Conservation (phyloP, 2,329 filamentous ascomycete species). For the Pseudogymnoascus sp. region DNA sequence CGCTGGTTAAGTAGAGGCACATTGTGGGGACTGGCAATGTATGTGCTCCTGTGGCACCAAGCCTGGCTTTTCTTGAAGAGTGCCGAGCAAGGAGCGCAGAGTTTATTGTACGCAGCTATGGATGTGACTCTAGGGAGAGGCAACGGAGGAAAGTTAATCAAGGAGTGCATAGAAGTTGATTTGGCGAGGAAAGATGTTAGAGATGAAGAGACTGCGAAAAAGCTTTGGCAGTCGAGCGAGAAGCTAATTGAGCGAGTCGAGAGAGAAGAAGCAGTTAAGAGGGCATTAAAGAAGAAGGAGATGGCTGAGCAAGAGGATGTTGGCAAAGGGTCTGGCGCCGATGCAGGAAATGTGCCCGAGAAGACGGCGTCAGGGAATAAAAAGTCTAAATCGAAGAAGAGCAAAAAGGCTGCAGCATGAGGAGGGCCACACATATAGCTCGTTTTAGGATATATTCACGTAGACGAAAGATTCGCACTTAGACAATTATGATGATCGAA, state of each 20-base stretch:
- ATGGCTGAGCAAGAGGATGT: constrained; percentile 27
- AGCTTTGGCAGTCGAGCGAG: constrained; percentile 84
- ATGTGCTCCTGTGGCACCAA: constrained; percentile 68
- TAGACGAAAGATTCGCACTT: background rate
- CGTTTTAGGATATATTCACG: background rate
- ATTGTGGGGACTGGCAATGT: constrained; percentile 68
- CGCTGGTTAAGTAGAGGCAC: constrained; percentile 82
- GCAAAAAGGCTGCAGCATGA: background rate
- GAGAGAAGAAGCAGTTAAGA: constrained; percentile 62
- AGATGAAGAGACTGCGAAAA: constrained; percentile 73
- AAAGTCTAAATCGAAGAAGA: background rate
- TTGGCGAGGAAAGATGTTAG: constrained; percentile 64
- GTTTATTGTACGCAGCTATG: constrained; percentile 78
- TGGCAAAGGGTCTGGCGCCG: constrained; percentile 9
- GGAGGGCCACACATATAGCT: background rate
- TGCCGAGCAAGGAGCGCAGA: constrained; percentile 74
- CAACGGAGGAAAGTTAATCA: constrained; percentile 64
- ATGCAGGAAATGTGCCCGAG: background rate
- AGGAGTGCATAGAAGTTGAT: constrained; percentile 76
- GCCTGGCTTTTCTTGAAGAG: constrained; percentile 89
- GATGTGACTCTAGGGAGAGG: constrained; percentile 61
- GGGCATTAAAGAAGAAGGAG: constrained; percentile 31
- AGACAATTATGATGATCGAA: background rate
- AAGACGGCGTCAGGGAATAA: constrained; percentile 3
- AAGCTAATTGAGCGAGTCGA: constrained; percentile 73